phyloP scores from a whole-genome alignment of 2,329 filamentous ascomycete genomes.

The Fusarium sp. region DNA sequence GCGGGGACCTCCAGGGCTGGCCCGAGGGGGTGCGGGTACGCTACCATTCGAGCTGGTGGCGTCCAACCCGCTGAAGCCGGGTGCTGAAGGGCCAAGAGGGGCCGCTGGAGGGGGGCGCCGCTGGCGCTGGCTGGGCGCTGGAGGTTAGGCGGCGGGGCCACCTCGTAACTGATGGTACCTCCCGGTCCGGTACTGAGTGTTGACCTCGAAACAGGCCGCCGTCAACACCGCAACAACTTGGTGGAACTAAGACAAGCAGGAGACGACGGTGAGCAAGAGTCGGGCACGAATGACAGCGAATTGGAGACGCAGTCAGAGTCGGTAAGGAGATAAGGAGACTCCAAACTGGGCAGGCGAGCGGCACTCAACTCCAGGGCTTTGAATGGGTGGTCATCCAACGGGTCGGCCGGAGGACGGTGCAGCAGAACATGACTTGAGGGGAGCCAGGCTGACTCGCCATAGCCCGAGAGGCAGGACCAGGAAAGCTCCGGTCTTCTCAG shows the following conservation, averaged over 20 bases:
- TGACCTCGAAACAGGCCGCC: conserved; percentile 11
- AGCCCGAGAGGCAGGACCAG: conserved; percentile 23
- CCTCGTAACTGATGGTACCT: conserved; percentile 39
- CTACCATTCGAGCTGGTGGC: conserved; percentile 38
- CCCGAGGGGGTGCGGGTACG: conserved; percentile 25
- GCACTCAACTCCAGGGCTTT: conserved; percentile 22
- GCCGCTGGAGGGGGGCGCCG: conserved; percentile 28
- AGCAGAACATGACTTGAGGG: conserved; percentile 8
- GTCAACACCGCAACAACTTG: conserved; percentile 32
- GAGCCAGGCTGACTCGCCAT: conserved; percentile 33
- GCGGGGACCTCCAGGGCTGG: conserved; percentile 26
- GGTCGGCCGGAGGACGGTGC: conserved; percentile 11
- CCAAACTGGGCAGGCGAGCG: conserved; percentile 22
- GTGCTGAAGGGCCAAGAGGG: conserved; percentile 27
- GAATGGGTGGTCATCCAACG: conserved; percentile 39
- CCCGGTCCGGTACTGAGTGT: conserved; percentile 3
- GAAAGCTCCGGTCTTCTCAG: conserved; percentile 17
- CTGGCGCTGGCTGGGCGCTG: conserved; percentile 28
- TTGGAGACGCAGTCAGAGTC: not conserved
- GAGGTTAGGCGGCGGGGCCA: conserved; percentile 37
- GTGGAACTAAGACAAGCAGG: conserved; percentile 28
- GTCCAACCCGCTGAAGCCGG: conserved; percentile 36
- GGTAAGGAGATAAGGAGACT: not conserved
- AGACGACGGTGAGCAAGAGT: conserved; percentile 3
- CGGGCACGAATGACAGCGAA: conserved; percentile 1